Base-by-base conservation (phyloP, 1,139 yeast species). In the Taiozyma sp. region DNA sequence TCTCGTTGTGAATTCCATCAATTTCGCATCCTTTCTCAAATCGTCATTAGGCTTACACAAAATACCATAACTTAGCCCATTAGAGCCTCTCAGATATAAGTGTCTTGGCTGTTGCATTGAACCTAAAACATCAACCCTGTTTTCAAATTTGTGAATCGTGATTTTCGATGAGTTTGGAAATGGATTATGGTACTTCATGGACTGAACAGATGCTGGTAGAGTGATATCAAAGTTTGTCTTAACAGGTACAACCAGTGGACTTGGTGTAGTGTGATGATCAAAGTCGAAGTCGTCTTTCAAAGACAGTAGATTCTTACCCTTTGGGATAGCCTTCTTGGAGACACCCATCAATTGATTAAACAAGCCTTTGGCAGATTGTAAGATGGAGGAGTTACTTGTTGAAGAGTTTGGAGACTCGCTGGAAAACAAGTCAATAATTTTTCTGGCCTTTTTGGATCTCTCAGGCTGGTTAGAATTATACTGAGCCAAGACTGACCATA, bases 1-100 rank as follows among this genome's bases (percentile, higher is more conserved):
- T 69, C 91, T 86, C 1, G 90, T 81, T 0, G 97, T 90, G 59
- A 95, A 85, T 61, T 95, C 98, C 79, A 93, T 88, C 47, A 93
- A 80, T 58, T 96, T 86, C 6, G 97, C 95, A 71, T 95, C 99
- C 64, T 95, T 95, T 58, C 99, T 73, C 11, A 95, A 84, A 69
- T 95, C 99, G 66, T 95, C 99, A 56, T 84, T 79, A 9, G 83
- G 80, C 65, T 95, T 95, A 58, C 96, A 85, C 72, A 95, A 76
- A 30, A 95, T 75, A 35, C 84, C 79, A 65, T 90, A 91, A 0
- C 73, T 67, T 14, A 70, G 67, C 11, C 93, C 93, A 69, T 93
- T 89, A 1, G 88, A 81, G 0, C 98, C 99, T 47, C 81, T 70
- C 3, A 93, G 71, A 4, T 81, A 80, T 6, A 95, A 73, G 56